Percentiles rank a stretch among this genome's conserved stretches.
These are phyloP conservation scores for Hypomyces perniciosus DNA, from an alignment of 2,329 filamentous ascomycete genomes.

Conservation along the genomic window DNA sequence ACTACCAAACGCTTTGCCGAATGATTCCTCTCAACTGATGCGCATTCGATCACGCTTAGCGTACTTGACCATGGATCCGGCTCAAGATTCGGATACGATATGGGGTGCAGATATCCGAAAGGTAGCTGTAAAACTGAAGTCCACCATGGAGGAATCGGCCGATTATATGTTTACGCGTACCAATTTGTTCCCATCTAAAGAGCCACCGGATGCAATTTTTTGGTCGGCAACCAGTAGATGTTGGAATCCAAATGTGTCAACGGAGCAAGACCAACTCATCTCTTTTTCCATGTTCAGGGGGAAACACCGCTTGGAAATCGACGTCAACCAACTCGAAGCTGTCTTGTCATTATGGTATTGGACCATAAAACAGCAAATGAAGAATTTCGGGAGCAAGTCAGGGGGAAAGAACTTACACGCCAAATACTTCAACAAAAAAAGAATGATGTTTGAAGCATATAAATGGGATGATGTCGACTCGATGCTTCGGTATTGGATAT, in stretches of 20 bases:
- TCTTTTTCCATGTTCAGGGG: not conserved
- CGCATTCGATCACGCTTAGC: not conserved
- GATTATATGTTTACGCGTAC: not conserved
- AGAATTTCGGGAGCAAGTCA: too few relatives aligned
- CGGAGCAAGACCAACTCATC: not conserved
- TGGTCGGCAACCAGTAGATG: not conserved
- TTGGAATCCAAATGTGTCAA: too few relatives aligned
- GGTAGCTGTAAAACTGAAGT: not conserved
- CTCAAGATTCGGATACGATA: not conserved
- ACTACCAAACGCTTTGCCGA: not conserved
- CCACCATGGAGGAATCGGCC: not conserved
- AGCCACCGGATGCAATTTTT: not conserved
- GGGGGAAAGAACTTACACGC: too few relatives aligned
- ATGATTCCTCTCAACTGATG: not conserved
- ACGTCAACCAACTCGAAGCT: not conserved
- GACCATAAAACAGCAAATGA: not conserved
- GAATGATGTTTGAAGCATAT: not conserved
- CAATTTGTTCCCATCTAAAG: not conserved
- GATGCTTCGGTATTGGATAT: not conserved
- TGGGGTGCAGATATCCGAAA: not conserved
- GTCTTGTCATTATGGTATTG: not conserved
- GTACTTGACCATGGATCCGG: not conserved
- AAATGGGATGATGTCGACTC: not conserved
- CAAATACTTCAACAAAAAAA: not conserved
- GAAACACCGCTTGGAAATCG: not conserved